Conservation (phyloP, 2,329 filamentous ascomycete species). For the Alternaria sp. region DNA sequence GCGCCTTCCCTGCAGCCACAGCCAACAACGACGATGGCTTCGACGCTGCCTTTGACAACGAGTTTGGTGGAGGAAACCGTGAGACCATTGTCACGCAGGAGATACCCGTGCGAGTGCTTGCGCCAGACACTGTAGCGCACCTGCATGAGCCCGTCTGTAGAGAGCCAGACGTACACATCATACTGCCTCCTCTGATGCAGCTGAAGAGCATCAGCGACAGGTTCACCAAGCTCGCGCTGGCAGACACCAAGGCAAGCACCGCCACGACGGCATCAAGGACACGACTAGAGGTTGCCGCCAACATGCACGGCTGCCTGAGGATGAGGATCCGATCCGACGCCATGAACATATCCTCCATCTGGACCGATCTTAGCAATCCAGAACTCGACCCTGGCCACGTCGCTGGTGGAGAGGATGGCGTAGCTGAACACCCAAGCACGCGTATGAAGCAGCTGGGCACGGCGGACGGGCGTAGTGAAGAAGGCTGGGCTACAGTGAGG, state of each 20-base stretch:
- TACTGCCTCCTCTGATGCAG: slow-evolving; percentile 83
- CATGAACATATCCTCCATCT: slow-evolving; percentile 82
- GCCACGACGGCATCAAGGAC: slow-evolving; percentile 36
- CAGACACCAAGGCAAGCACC: slow-evolving; percentile 45
- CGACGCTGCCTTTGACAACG: slow-evolving; percentile 32
- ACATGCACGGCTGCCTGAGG: slow-evolving; percentile 88
- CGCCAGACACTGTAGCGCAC: slow-evolving; percentile 83
- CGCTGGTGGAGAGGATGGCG: slow-evolving; percentile 65
- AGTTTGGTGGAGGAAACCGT: slow-evolving; percentile 63
- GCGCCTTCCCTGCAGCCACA: slow-evolving; percentile 38
- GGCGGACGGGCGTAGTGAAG: slow-evolving; percentile 70
- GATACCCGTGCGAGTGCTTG: slow-evolving; percentile 90
- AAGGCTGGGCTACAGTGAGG: slow-evolving; percentile 85
- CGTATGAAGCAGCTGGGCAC: slow-evolving; percentile 68
- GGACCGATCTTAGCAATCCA: slow-evolving; percentile 86
- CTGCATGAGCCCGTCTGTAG: slow-evolving; percentile 90
- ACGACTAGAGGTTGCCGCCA: slow-evolving; percentile 85
- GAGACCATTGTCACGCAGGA: slow-evolving; percentile 95
- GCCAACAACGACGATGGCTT: slow-evolving; percentile 35
- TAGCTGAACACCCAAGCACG: slow-evolving; percentile 83
- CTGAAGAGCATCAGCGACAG: slow-evolving; percentile 94
- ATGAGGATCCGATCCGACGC: slow-evolving; percentile 83
- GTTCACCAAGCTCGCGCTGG: slow-evolving; percentile 78
- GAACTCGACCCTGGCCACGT: slow-evolving; percentile 81
- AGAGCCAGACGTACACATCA: slow-evolving; percentile 93